Percentiles rank a stretch among this genome's conserved stretches.
Conservation (phyloP, 148 eudicot genomes). For the Camellia japonica region DNA sequence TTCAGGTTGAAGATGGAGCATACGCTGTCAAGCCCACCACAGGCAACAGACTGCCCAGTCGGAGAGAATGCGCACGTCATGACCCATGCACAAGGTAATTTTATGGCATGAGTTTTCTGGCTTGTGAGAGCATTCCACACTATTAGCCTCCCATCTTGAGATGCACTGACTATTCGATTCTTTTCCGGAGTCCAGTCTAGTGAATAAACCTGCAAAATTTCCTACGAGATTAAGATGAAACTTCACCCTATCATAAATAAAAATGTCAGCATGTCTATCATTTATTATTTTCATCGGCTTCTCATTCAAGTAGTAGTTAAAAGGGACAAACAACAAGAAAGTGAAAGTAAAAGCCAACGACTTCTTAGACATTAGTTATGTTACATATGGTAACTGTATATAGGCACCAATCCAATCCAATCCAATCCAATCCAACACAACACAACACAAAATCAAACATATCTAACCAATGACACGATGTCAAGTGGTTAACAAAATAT, state of each 20-base stretch:
- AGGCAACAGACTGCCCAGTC: slow-evolving; percentile 87
- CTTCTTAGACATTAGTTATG: background rate
- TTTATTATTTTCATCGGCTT: background rate
- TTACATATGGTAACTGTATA: background rate
- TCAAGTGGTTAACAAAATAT: too few relatives aligned
- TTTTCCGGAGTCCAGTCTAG: slow-evolving; percentile 94
- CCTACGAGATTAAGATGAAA: slow-evolving; percentile 9
- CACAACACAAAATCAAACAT: background rate
- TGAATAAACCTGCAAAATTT: slow-evolving; percentile 68
- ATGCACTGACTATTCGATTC: slow-evolving; percentile 95
- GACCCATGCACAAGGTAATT: slow-evolving; percentile 98
- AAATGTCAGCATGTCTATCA: background rate
- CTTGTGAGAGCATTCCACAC: slow-evolving; percentile 98
- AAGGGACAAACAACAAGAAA: too few relatives aligned
- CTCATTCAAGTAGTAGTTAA: background rate
- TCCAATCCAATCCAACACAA: background rate
- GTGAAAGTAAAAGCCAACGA: background rate
- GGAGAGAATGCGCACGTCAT: slow-evolving; percentile 99
- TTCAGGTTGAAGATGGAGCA: slow-evolving; percentile 91
- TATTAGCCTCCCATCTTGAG: slow-evolving; percentile 95
- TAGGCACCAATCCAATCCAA: background rate
- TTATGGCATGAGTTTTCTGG: slow-evolving; percentile 96
- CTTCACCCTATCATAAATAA: background rate
- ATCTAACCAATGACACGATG: background rate
- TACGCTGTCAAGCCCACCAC: slow-evolving; percentile 93